Evolutionary conservation across 1,284 basidiomycete species (phyloP).

Genomic region (Ustilago esculenta): DNA sequence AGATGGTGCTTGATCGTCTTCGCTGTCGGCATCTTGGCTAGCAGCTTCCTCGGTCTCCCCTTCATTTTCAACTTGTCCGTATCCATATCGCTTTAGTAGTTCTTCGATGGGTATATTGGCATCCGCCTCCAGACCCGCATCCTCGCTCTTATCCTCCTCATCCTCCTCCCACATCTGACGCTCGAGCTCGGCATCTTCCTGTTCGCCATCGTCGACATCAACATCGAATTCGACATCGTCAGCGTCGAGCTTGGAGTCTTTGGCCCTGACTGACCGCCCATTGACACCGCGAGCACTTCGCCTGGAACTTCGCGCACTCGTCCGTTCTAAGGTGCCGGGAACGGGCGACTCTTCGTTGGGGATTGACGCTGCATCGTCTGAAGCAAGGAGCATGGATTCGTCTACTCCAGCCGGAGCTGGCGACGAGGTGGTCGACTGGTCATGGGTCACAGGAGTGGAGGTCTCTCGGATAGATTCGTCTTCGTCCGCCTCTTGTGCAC

Average conservation of each 20-base stretch:
- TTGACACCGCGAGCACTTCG: slow-evolving; percentile 8
- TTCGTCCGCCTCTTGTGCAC: slow-evolving; percentile 23
- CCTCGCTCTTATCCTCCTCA: slow-evolving; percentile 69
- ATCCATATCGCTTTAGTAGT: slow-evolving; percentile 70
- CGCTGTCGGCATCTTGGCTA: slow-evolving; percentile 15
- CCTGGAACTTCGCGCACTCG: slow-evolving; percentile 7
- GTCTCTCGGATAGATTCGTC: slow-evolving; percentile 1
- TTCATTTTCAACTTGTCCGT: slow-evolving; percentile 29
- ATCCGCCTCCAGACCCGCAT: slow-evolving; percentile 70
- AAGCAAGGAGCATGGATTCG: background rate
- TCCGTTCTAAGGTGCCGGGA: background rate
- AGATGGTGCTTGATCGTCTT: slow-evolving; percentile 5
- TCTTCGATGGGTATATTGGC: slow-evolving; percentile 72
- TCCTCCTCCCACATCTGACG: slow-evolving; percentile 63
- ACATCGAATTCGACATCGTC: slow-evolving; percentile 36
- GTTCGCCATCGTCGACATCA: slow-evolving; percentile 42
- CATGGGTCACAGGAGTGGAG: slow-evolving; percentile 8
- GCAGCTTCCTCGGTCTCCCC: slow-evolving; percentile 33
- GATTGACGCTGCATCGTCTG: background rate
- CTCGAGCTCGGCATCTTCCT: slow-evolving; percentile 64
- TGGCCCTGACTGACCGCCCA: slow-evolving; percentile 1
- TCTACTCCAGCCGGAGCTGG: slow-evolving; percentile 1
- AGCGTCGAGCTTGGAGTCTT: slow-evolving; percentile 22
- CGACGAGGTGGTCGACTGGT: slow-evolving; percentile 7
- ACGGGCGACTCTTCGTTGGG: background rate